Evolutionary conservation across 176 grass and related monocot species (phyloP).

Genomic region (Carex pumila): DNA sequence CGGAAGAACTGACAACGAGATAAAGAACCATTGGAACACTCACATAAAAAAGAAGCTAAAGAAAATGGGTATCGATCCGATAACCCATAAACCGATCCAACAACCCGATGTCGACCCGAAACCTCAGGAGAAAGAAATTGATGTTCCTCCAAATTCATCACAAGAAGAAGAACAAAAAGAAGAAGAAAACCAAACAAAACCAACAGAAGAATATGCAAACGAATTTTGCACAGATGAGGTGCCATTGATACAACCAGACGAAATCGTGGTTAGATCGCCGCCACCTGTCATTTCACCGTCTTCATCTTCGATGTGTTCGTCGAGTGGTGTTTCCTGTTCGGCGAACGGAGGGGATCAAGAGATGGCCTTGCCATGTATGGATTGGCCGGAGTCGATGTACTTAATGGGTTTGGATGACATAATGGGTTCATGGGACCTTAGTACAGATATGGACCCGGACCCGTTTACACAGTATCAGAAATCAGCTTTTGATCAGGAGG

Average conservation of each 20-base stretch:
- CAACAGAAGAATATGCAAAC: not conserved
- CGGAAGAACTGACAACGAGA: constrained; percentile 85
- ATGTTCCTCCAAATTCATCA: not conserved
- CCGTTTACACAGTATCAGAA: constrained; percentile 51
- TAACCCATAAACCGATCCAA: constrained; percentile 49
- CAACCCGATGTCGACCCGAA: not conserved
- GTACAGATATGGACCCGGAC: constrained; percentile 35
- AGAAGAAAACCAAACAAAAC: not conserved
- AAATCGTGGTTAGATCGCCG: constrained; percentile 32
- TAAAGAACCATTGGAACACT: constrained; percentile 95
- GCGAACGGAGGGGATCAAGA: constrained; percentile 21
- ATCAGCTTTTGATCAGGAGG: constrained; percentile 49
- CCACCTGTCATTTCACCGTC: constrained; percentile 19
- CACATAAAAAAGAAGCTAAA: constrained; percentile 89
- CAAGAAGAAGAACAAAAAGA: not conserved
- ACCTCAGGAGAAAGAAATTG: constrained; percentile 9
- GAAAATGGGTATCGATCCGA: constrained; percentile 80
- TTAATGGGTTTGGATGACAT: constrained; percentile 50
- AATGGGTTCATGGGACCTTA: constrained; percentile 6
- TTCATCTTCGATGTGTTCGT: constrained; percentile 11
- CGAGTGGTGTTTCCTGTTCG: constrained; percentile 24
- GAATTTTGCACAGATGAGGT: constrained; percentile 52
- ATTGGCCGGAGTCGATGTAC: constrained; percentile 72
- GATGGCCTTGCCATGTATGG: constrained; percentile 45
- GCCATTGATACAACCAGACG: constrained; percentile 36